phyloP scores from a whole-genome alignment of 805 yeast species.

The Kluyveromyces lactis region DNA sequence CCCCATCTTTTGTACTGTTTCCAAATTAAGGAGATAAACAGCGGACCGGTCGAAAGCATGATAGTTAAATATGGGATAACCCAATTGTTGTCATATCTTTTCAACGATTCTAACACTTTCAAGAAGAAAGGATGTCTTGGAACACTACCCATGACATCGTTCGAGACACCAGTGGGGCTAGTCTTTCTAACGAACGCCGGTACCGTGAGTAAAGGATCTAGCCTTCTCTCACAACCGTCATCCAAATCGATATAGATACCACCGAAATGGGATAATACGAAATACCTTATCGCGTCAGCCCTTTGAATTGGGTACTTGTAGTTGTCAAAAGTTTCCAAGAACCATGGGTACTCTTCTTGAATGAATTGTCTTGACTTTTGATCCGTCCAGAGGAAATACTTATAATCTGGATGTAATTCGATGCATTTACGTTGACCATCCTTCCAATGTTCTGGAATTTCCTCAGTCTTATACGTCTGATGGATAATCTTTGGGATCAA shows the following conservation, averaged over 20 bases:
- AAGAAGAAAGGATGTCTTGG: conserved; percentile 82
- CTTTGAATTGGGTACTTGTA: conserved; percentile 79
- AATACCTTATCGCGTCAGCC: conserved; percentile 87
- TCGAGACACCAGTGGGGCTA: conserved; percentile 82
- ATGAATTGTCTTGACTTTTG: conserved; percentile 73
- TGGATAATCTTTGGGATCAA: conserved; percentile 86
- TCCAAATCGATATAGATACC: conserved; percentile 88
- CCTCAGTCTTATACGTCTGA: conserved; percentile 77
- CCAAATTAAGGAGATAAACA: conserved; percentile 80
- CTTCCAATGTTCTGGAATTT: conserved; percentile 76
- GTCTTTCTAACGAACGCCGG: conserved; percentile 88
- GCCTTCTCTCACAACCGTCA: conserved; percentile 71
- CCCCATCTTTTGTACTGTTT: conserved; percentile 80
- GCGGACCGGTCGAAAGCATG: conserved; percentile 90
- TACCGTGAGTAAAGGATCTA: conserved; percentile 73
- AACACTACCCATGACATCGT: conserved; percentile 86
- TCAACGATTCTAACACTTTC: conserved; percentile 56
- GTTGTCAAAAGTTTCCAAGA: conserved; percentile 64
- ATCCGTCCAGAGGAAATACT: conserved; percentile 88
- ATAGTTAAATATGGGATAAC: conserved; percentile 82
- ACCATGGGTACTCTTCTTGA: conserved; percentile 78
- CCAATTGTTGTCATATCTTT: conserved; percentile 65
- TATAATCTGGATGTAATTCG: conserved; percentile 78
- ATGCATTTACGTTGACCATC: conserved; percentile 69
- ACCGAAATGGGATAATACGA: conserved; percentile 74